Conservation (phyloP, 805 yeast genomes). For the Kodamaea neixiangensis region DNA sequence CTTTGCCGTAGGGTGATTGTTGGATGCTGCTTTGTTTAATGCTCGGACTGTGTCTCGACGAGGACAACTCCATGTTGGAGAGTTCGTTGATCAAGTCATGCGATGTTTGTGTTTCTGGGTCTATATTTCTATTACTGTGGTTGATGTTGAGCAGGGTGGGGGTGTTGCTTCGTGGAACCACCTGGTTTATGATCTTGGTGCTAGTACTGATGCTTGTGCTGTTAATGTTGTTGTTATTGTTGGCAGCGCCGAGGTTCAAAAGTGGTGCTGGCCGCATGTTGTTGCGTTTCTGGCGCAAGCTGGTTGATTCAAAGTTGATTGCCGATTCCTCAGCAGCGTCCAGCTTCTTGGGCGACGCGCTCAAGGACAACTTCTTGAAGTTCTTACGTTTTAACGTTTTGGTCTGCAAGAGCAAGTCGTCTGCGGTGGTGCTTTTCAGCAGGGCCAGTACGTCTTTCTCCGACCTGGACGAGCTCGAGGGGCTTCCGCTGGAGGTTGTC, state of each 20-base stretch:
- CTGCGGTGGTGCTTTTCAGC: slow-evolving; percentile 2
- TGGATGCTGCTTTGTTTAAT: slow-evolving; percentile 5
- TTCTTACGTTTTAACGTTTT: slow-evolving; percentile 43
- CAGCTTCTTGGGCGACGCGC: slow-evolving; percentile 15
- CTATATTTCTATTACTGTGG: slow-evolving; percentile 22
- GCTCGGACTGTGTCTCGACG: slow-evolving; percentile 8
- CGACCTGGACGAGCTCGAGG: neutral
- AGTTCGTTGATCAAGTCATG: slow-evolving; percentile 29
- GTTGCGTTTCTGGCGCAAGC: slow-evolving; percentile 21
- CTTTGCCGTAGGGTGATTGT: slow-evolving; percentile 8
- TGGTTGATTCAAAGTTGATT: slow-evolving; percentile 6
- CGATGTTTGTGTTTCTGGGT: slow-evolving; percentile 25
- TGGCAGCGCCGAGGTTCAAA: slow-evolving; percentile 18
- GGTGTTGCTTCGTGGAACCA: neutral
- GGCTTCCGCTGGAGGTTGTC: neutral
- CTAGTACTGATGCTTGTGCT: neutral
- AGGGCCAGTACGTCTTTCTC: neutral
- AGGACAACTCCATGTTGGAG: slow-evolving; percentile 23
- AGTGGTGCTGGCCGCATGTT: slow-evolving; percentile 36
- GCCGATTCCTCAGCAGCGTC: slow-evolving; percentile 1
- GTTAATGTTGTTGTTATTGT: neutral
- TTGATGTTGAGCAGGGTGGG: slow-evolving; percentile 15
- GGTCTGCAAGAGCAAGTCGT: slow-evolving; percentile 29
- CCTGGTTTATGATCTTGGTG: slow-evolving; percentile 6
- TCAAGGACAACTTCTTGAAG: slow-evolving; percentile 36